phyloP scores from a whole-genome alignment of 169 alveolate genomes.

The Plasmodium adleri region DNA sequence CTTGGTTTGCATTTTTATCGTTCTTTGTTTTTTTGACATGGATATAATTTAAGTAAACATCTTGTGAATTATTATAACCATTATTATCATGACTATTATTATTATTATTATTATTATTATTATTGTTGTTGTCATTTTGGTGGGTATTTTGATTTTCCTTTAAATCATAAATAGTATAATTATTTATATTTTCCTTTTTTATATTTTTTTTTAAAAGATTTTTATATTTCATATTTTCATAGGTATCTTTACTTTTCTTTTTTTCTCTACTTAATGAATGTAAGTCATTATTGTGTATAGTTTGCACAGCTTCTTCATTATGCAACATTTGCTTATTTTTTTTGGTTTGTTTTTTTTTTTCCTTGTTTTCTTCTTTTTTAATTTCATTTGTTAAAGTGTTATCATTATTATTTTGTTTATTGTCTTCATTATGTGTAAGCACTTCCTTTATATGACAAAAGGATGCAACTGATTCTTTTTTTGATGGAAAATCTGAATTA shows the following conservation, averaged over 20 bases:
- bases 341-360: not conserved
- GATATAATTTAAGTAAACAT: not conserved
- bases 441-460: too few species aligned
- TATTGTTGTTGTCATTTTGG: not conserved
- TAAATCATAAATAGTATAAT: not conserved
- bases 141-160: too few species aligned
- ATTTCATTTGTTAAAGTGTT: not conserved
- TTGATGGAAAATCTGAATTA: not conserved
- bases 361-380: not conserved
- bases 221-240: constrained; percentile 8
- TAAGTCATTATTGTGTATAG: not conserved
- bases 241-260: constrained; percentile 8
- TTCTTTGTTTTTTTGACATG: not conserved
- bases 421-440: too few species aligned
- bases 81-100: not conserved
- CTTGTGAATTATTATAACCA: not conserved
- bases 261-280: not conserved
- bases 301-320: not conserved
- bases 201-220: constrained; percentile 9
- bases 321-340: not conserved
- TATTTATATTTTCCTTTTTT: constrained; percentile 12
- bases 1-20: not conserved
- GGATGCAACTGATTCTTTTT: too few species aligned
- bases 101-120: not conserved
- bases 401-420: not conserved